Evolutionary conservation across 2,329 filamentous ascomycete species (phyloP).

Genomic region (Sporothrix dimorphospora): DNA sequence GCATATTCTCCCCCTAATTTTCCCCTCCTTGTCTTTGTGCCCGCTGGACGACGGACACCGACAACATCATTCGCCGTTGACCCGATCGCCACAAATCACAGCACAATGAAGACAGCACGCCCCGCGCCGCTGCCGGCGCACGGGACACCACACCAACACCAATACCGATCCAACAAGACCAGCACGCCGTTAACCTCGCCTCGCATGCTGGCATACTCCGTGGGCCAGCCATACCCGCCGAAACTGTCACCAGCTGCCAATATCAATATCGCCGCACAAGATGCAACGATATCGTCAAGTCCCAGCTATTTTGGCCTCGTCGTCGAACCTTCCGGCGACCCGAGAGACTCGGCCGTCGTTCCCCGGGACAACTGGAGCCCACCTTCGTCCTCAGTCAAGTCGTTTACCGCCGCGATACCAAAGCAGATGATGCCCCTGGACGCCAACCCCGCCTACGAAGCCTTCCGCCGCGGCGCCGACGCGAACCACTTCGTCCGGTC

Average conservation of each 20-base stretch:
- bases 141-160: constrained; percentile 43
- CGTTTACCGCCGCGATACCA: constrained; percentile 69
- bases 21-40: background rate
- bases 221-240: constrained; percentile 58
- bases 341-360: constrained; percentile 65
- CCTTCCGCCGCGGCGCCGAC: constrained; percentile 75
- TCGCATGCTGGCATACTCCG: constrained; percentile 53
- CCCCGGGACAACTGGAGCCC: constrained; percentile 76
- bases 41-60: background rate
- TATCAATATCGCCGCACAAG: constrained; percentile 36
- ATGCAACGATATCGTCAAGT: constrained; percentile 57
- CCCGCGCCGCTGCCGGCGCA: constrained; percentile 46
- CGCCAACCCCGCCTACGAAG: constrained; percentile 80
- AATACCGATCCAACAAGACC: constrained; percentile 47
- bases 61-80: background rate
- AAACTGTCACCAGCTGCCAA: constrained; percentile 58
- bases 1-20: background rate
- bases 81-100: background rate
- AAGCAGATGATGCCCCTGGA: constrained; percentile 68
- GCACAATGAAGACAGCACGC: constrained; percentile 52
- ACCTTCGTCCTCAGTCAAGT: constrained; percentile 68
- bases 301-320: constrained; percentile 87
- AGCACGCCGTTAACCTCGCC: constrained; percentile 59
- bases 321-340: constrained; percentile 62
- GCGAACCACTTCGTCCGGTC: constrained; percentile 55